Evolutionary conservation across 2,329 filamentous ascomycete species (phyloP).

Genomic region (Zymoseptoria passerinii): DNA sequence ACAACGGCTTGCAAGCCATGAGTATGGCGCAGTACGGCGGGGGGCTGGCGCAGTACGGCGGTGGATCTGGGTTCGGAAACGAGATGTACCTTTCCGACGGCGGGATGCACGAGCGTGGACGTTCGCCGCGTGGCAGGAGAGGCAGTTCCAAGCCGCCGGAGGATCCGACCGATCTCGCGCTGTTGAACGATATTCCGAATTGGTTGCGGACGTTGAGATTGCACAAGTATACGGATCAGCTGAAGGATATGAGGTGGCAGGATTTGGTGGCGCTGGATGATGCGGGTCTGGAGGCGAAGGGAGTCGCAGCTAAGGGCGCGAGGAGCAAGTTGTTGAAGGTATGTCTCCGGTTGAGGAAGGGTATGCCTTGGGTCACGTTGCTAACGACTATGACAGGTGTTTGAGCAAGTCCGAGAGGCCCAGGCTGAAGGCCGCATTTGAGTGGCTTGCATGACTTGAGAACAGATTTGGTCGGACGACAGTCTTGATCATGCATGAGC

Average conservation of each 20-base stretch:
- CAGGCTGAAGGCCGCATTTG: conserved; percentile 34
- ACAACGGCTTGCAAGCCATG: conserved; percentile 61
- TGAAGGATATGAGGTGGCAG: conserved; percentile 96
- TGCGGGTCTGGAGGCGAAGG: conserved; percentile 81
- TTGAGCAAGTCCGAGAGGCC: conserved; percentile 79
- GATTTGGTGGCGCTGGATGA: conserved; percentile 89
- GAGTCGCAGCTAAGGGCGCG: conserved; percentile 90
- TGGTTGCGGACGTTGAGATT: conserved; percentile 91
- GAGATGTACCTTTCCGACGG: conserved; percentile 92
- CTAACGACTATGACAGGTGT: conserved; percentile 52
- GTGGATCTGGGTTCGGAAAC: conserved; percentile 64
- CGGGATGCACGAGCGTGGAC: conserved; percentile 80
- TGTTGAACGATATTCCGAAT: conserved; percentile 89
- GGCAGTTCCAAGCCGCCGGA: conserved; percentile 97
- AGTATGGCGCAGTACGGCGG: conserved; percentile 48
- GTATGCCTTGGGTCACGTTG: background rate
- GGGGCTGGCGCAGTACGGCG: conserved; percentile 38
- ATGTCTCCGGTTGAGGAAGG: conserved; percentile 20
- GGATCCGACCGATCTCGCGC: conserved; percentile 82
- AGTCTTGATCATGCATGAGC: background rate
- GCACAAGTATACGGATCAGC: conserved; percentile 97
- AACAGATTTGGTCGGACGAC: background rate
- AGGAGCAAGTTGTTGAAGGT: conserved; percentile 97
- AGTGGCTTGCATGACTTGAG: background rate
- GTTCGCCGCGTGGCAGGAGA: conserved; percentile 82